phyloP scores from a whole-genome alignment of 768 basidiomycete genomes.

The Sporobolomyces pararoseus region DNA sequence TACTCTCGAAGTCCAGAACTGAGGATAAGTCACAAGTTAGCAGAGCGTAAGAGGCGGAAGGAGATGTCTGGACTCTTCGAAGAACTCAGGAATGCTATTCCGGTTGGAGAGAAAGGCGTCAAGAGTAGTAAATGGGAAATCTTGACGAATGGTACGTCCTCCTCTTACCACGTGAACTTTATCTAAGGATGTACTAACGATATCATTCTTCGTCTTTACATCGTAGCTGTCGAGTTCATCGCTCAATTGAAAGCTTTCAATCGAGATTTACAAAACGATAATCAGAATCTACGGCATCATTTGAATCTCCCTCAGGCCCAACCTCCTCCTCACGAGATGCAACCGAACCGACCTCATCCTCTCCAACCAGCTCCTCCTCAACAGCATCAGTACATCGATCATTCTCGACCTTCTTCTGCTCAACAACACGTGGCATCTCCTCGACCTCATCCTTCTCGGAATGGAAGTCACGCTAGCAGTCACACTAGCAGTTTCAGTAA shows the following conservation, averaged over 20 bases:
- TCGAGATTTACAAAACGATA: conserved; percentile 27
- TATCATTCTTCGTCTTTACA: no score
- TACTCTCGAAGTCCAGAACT: conserved; percentile 95
- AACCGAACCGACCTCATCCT: background rate
- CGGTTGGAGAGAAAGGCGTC: conserved; percentile 82
- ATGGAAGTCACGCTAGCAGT: conserved; percentile 12
- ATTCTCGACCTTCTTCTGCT: no score
- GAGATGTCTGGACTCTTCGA: conserved; percentile 99
- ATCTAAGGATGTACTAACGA: no score
- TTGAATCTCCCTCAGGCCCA: conserved; percentile 19
- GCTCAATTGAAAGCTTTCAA: conserved; percentile 30
- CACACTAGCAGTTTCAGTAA: conserved; percentile 16
- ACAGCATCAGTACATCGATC: background rate
- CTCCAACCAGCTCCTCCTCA: conserved; percentile 10
- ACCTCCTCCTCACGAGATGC: background rate
- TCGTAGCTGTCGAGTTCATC: conserved; percentile 44
- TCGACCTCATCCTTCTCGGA: conserved; percentile 5
- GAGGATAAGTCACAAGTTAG: conserved; percentile 91
- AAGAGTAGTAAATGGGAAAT: conserved; percentile 99
- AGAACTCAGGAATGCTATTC: conserved; percentile 86
- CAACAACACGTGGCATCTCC: background rate
- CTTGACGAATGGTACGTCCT: conserved; percentile 72
- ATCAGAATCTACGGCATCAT: conserved; percentile 30
- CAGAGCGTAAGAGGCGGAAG: conserved; percentile 91
- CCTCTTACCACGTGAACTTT: background rate